Evolutionary conservation across 805 yeast species (phyloP).

Genomic region (Gaillardinia entomophila): DNA sequence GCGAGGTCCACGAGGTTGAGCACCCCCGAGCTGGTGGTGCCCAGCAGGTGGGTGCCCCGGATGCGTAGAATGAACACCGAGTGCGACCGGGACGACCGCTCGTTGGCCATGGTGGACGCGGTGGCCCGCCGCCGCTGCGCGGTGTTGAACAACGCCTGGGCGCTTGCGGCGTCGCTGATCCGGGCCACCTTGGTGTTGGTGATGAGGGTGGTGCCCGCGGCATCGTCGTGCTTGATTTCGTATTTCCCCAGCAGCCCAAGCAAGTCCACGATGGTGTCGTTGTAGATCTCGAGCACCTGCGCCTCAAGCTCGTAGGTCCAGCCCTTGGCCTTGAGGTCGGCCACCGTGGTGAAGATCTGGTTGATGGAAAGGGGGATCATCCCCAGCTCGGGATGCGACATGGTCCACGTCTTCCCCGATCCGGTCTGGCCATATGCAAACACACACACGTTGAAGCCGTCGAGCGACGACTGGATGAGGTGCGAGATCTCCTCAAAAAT

Average conservation of each 20-base stretch:
- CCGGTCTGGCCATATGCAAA: constrained; percentile 96
- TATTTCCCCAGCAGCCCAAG: constrained; percentile 39
- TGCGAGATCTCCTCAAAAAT: constrained; percentile 84
- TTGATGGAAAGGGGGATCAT: constrained; percentile 72
- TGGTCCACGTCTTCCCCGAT: constrained; percentile 88
- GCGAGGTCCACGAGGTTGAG: constrained; percentile 87
- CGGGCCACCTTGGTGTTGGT: constrained; percentile 50
- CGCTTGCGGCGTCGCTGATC: constrained; percentile 44
- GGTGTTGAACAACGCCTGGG: constrained; percentile 41
- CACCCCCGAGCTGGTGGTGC: constrained; percentile 50
- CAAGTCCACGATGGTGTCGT: constrained; percentile 73
- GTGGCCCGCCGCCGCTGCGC: constrained; percentile 67
- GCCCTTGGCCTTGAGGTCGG: constrained; percentile 43
- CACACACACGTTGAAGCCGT: constrained; percentile 88
- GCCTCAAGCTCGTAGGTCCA: constrained; percentile 63
- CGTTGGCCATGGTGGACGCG: constrained; percentile 77
- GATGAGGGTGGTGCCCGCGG: constrained; percentile 47
- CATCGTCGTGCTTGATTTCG: constrained; percentile 69
- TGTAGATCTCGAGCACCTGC: constrained; percentile 85
- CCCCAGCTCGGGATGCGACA: constrained; percentile 69
- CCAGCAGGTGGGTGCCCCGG: constrained; percentile 50
- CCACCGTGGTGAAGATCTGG: constrained; percentile 59
- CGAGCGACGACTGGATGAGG: constrained; percentile 69
- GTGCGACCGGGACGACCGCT: constrained; percentile 88
- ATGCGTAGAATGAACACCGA: constrained; percentile 67